A percentile compares a stretch with the other conserved stretches of the same genome.
phyloP scores from a whole-genome alignment of 208 protist genomes.

The Strigomonas oncopelti region DNA sequence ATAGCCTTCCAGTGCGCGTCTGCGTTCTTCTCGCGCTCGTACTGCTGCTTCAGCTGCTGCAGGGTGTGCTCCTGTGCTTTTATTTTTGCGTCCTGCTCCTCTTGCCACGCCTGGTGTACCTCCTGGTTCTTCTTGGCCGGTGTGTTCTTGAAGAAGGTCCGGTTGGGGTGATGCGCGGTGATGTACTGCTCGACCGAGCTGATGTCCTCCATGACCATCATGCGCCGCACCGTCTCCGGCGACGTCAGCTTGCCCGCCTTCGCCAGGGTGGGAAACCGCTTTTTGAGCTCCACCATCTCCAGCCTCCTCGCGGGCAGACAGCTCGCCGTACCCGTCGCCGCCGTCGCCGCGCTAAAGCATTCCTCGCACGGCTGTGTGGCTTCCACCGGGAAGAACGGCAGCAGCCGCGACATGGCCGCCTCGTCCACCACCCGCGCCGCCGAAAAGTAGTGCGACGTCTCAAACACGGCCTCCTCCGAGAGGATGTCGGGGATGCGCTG shows the following conservation, averaged over 20 bases:
- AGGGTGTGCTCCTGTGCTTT: slow-evolving; percentile 21
- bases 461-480: slow-evolving; percentile 22
- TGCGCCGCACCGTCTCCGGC: neutral
- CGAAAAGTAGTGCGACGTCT: slow-evolving; percentile 17
- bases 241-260: slow-evolving; percentile 23
- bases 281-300: slow-evolving; percentile 3
- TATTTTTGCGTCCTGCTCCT: slow-evolving; percentile 28
- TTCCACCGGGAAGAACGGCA: slow-evolving; percentile 34
- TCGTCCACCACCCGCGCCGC: slow-evolving; percentile 21
- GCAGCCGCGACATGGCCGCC: slow-evolving; percentile 19
- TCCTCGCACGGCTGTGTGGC: slow-evolving; percentile 27
- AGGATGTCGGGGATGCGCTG: slow-evolving; percentile 33
- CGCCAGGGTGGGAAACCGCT: slow-evolving; percentile 52
- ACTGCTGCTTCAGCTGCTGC: slow-evolving; percentile 8
- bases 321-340: slow-evolving; percentile 31
- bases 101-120: neutral
- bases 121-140: slow-evolving; percentile 18
- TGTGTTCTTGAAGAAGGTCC: slow-evolving; percentile 42
- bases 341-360: slow-evolving; percentile 38
- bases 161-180: slow-evolving; percentile 60
- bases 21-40: slow-evolving; percentile 28
- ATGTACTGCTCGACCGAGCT: slow-evolving; percentile 53
- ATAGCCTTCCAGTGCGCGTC: slow-evolving; percentile 34
- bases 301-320: slow-evolving; percentile 38
- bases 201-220: slow-evolving; percentile 18